Conservation (phyloP, 2,329 filamentous ascomycete species). For the Meredithiella fracta region DNA sequence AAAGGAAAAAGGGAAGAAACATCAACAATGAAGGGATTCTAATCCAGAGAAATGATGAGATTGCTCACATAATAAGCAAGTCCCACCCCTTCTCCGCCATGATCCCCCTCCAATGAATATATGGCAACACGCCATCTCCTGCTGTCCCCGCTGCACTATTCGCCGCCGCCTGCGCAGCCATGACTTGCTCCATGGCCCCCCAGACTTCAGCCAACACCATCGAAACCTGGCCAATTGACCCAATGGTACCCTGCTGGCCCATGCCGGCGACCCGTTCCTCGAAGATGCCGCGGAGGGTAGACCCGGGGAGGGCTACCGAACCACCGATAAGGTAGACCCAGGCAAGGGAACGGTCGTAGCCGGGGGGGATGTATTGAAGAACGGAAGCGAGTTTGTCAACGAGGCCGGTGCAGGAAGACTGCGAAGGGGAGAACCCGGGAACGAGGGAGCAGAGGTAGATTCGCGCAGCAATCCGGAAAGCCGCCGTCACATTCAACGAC, state of each 20-base stretch:
- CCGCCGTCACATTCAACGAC: conserved; percentile 70
- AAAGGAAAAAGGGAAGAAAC: conserved; percentile 6
- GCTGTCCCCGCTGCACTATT: conserved; percentile 23
- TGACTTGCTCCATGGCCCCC: conserved; percentile 51
- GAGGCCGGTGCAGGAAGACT: conserved; percentile 58
- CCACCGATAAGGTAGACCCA: conserved; percentile 90
- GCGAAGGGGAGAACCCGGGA: conserved; percentile 64
- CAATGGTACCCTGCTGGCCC: conserved; percentile 54
- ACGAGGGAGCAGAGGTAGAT: conserved; percentile 96
- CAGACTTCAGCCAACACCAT: conserved; percentile 71
- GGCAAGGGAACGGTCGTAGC: conserved; percentile 77
- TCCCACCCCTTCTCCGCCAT: conserved; percentile 89
- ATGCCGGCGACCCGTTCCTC: conserved; percentile 57
- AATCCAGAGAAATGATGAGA: no score
- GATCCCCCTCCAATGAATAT: conserved; percentile 86
- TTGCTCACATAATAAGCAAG: conserved; percentile 63
- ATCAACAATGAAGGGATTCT: conserved; percentile 17
- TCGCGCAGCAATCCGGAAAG: conserved; percentile 81
- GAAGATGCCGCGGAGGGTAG: conserved; percentile 63
- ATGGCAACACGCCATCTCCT: conserved; percentile 32
- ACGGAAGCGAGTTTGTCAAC: conserved; percentile 61
- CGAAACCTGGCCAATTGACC: conserved; percentile 71
- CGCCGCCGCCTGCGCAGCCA: conserved; percentile 21
- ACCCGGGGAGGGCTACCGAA: conserved; percentile 54
- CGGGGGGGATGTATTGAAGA: conserved; percentile 68